Percentiles rank a stretch among this genome's conserved stretches.
These are phyloP conservation scores for Glycine tomentella DNA, from an alignment of 306 rosid genomes.

Conservation along the genomic window DNA sequence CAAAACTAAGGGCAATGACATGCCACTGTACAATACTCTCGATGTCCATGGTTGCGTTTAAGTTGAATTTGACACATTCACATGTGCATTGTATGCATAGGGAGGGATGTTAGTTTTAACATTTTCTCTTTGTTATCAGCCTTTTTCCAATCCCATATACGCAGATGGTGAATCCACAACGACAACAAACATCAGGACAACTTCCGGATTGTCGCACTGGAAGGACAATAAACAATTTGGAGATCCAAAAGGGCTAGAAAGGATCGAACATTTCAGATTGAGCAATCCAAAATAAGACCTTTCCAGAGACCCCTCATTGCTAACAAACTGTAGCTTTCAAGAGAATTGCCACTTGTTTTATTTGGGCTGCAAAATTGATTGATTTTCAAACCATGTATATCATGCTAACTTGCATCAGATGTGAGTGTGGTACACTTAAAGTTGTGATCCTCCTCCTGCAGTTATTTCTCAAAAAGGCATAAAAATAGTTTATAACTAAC, in stretches of 20 bases:
- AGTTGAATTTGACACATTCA: constrained; percentile 25
- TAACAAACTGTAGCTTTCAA: constrained; percentile 3
- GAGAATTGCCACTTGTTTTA: not conserved
- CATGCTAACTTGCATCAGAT: constrained; percentile 98
- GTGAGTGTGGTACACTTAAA: constrained; percentile 90
- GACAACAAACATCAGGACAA: not conserved
- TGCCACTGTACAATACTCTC: constrained; percentile 49
- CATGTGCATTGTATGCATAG: not conserved
- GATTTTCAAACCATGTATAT: constrained; percentile 88
- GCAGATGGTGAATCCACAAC: constrained; percentile 38
- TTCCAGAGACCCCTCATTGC: not conserved
- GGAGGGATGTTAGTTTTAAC: not conserved
- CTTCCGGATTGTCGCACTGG: not conserved
- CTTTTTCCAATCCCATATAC: constrained; percentile 15
- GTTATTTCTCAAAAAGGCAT: constrained; percentile 90
- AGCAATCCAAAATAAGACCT: constrained; percentile 27
- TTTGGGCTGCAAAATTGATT: constrained; percentile 44
- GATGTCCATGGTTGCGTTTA: constrained; percentile 24
- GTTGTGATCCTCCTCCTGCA: constrained; percentile 92
- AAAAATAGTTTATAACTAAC: constrained; percentile 84
- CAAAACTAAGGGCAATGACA: constrained; percentile 28
- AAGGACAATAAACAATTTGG: constrained; percentile 19
- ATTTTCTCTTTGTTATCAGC: constrained; percentile 37
- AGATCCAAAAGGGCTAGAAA: constrained; percentile 36
- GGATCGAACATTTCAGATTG: constrained; percentile 29